Base-by-base conservation (phyloP, 2,329 filamentous ascomycete genomes). In the Paecilomyces niveus region DNA sequence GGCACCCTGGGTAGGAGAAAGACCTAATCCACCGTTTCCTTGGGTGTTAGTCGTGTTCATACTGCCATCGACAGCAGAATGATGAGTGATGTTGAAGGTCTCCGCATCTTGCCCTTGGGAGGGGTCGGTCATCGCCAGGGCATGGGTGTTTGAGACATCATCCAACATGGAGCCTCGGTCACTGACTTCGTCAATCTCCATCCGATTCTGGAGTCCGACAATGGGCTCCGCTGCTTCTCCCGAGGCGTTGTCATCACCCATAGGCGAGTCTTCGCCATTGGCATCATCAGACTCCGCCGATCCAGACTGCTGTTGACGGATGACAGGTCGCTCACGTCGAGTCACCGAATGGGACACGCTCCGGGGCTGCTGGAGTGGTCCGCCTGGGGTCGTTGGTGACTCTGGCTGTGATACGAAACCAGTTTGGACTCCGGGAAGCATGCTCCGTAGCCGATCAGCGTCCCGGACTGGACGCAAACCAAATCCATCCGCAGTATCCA, bases 41-140 rank as follows among this genome's bases (percentile, higher is more conserved):
- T 89, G 86, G 3, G 87, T 84, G 33, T 84, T 83, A 59, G 85
- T 85, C 26, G 83, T 81, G 69, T 89, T 92, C 59, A 93, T 87
- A 73, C 90, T 96, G 54, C 90, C 91, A 69, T 96, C 92, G 35
- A 94, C 85, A 1, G 88, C 85, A 54, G 87, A 88, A 56, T 89
- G 87, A 73, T 97, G 93, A 6, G 90, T 92, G 67, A 97, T 95
- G 76, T 96, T 95, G 76, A 97, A 97, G 0, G 92, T 91, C 58
- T 93, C 92, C 11, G 89, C 85, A 65, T 95, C 90, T 66, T 92
- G 89, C n/a, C 87, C 85, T 67, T 94, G 91, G 0, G 92, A 92
- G 2, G 89, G 89, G 33, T 89, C 89, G 1, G 89, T 89, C 7
- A 90, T 88, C 2, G 87, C 85, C 61, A 96, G 76, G 31, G 89